Percentiles rank a stretch among this genome's conserved stretches.
Conservation (phyloP, 75 land plant species). For the Cunninghamia lanceolata region DNA sequence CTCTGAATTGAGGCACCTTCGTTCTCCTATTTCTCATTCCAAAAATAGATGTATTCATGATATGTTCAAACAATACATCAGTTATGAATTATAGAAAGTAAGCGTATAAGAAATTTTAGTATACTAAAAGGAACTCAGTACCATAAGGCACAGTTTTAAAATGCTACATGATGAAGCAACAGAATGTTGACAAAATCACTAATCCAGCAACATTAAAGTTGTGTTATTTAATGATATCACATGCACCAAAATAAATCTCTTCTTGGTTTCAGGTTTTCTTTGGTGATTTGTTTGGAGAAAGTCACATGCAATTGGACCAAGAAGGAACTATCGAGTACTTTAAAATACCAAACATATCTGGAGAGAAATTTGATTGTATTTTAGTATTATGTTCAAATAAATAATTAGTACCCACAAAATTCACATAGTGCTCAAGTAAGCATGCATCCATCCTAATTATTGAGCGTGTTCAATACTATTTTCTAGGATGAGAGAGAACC, state of each 20-base stretch:
- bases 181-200: neutral
- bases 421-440: too few relatives aligned
- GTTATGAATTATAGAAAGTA: neutral
- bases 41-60: neutral
- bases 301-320: neutral
- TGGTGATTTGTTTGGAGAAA: neutral
- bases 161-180: neutral
- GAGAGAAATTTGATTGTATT: too few relatives aligned
- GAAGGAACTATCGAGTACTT: neutral
- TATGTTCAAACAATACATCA: neutral
- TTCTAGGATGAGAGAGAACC: too few relatives aligned
- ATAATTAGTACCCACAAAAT: neutral
- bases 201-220: neutral
- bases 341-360: neutral
- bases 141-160: neutral
- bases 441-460: too few relatives aligned
- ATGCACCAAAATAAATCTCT: neutral
- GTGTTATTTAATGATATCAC: neutral
- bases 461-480: too few relatives aligned
- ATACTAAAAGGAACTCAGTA: neutral
- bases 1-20: conserved; percentile 58
- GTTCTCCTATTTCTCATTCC: conserved; percentile 36
- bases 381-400: neutral
- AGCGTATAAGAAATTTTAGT: neutral
- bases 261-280: neutral